These are phyloP conservation scores for Metschnikowia shivogae DNA, from an alignment of 805 yeast genomes.

Conservation along the genomic window DNA sequence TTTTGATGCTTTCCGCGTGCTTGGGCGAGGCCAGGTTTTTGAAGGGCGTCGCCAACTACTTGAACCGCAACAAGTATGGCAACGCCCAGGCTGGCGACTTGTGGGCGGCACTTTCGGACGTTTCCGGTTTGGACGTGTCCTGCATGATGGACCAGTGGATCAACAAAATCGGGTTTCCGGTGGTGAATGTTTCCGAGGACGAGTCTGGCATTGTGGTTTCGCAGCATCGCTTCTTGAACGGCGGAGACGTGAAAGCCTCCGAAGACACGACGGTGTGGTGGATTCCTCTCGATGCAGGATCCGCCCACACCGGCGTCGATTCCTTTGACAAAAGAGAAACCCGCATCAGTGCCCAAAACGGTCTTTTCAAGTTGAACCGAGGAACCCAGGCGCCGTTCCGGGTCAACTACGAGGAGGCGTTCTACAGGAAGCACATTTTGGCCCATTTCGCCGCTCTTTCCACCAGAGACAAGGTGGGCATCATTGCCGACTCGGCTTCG, in stretches of 20 bases:
- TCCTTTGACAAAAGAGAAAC: slow-evolving; percentile 21
- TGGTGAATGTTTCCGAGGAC: slow-evolving; percentile 44
- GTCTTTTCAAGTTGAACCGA: slow-evolving; percentile 46
- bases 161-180: slow-evolving; percentile 68
- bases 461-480: slow-evolving; percentile 48
- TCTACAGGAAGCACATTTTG: slow-evolving; percentile 39
- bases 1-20: slow-evolving; percentile 70
- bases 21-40: slow-evolving; percentile 67
- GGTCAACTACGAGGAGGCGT: slow-evolving; percentile 45
- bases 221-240: slow-evolving; percentile 59
- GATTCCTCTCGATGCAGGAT: slow-evolving; percentile 44
- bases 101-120: slow-evolving; percentile 64
- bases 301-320: slow-evolving; percentile 12
- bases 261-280: slow-evolving; percentile 60
- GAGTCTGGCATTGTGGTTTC: slow-evolving; percentile 35
- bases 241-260: slow-evolving; percentile 56
- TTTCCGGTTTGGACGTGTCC: slow-evolving; percentile 57
- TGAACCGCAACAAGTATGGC: slow-evolving; percentile 56
- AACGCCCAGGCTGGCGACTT: slow-evolving; percentile 74
- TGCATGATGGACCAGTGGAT: slow-evolving; percentile 69
- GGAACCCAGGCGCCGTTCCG: slow-evolving; percentile 51
- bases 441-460: slow-evolving; percentile 36
- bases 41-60: slow-evolving; percentile 67
- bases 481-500: slow-evolving; percentile 50
- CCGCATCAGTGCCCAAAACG: slow-evolving; percentile 6